Conservation (phyloP, 2,329 filamentous ascomycete genomes). For the Graphium sp. region DNA sequence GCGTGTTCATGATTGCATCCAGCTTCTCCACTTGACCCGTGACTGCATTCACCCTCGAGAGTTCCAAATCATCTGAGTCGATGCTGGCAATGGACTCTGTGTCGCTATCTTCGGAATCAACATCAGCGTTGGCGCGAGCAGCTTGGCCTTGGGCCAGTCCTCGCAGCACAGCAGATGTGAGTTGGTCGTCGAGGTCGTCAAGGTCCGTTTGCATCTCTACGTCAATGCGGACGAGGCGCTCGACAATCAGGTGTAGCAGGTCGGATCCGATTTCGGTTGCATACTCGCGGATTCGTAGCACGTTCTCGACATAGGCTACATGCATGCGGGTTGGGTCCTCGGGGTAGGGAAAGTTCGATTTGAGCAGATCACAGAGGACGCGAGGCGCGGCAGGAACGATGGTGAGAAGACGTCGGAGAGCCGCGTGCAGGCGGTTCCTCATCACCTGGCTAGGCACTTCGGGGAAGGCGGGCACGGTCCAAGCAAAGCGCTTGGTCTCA, state of each 20-base stretch:
- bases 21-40: constrained; percentile 80
- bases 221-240: constrained; percentile 83
- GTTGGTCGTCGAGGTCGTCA: constrained; percentile 81
- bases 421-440: constrained; percentile 58
- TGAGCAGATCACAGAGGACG: constrained; percentile 50
- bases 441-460: constrained; percentile 47
- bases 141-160: constrained; percentile 15
- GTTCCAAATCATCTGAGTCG: constrained; percentile 36
- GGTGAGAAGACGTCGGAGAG: constrained; percentile 58
- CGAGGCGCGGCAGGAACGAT: constrained; percentile 67
- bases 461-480: constrained; percentile 33
- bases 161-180: constrained; percentile 55
- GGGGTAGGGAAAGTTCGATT: constrained; percentile 56
- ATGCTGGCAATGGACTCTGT: constrained; percentile 56
- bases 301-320: constrained; percentile 73
- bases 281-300: constrained; percentile 63
- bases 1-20: constrained; percentile 72
- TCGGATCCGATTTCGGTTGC: constrained; percentile 63
- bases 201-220: constrained; percentile 89
- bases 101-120: constrained; percentile 48
- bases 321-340: constrained; percentile 66
- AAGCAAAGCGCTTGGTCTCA: constrained; percentile 26
- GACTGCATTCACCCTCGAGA: constrained; percentile 49
- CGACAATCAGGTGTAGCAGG: constrained; percentile 67
- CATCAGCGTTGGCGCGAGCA: constrained; percentile 27